Percentiles rank a stretch among this genome's conserved stretches.
Evolutionary conservation across 2,329 filamentous ascomycete species (phyloP).

Genomic region (Pseudocercospora macadamiae): DNA sequence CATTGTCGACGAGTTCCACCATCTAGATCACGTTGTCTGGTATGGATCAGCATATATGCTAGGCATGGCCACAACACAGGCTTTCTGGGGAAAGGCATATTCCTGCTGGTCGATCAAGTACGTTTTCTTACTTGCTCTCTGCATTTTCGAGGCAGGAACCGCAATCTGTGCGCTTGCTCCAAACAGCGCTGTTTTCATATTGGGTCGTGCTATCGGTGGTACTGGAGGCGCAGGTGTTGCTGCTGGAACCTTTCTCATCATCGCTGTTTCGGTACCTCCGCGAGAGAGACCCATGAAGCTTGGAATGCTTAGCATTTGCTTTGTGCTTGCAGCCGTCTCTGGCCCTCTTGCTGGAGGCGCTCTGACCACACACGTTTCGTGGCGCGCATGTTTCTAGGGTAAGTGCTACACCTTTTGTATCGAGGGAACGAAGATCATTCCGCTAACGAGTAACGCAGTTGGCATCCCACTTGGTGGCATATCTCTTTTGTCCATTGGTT

Average conservation of each 20-base stretch:
- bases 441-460: neutral
- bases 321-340: constrained; percentile 42
- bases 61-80: constrained; percentile 38
- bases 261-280: constrained; percentile 38
- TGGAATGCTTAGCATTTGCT: neutral
- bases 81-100: constrained; percentile 36
- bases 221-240: constrained; percentile 41
- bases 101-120: constrained; percentile 35
- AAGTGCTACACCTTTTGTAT: neutral
- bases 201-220: constrained; percentile 45
- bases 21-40: constrained; percentile 52
- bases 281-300: constrained; percentile 38
- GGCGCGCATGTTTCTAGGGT: constrained; percentile 34
- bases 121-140: constrained; percentile 41
- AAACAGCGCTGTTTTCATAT: constrained; percentile 41
- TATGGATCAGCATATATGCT: constrained; percentile 41
- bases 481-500: constrained; percentile 29
- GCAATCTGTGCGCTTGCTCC: constrained; percentile 45
- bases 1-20: constrained; percentile 53
- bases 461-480: constrained; percentile 30
- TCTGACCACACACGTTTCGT: constrained; percentile 42
- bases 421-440: neutral
- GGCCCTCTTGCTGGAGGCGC: constrained; percentile 51
- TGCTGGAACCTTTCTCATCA: constrained; percentile 36
- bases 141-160: constrained; percentile 48